Conservation (phyloP, 495 filamentous ascomycete species). For the Aspergillus avenaceus region DNA sequence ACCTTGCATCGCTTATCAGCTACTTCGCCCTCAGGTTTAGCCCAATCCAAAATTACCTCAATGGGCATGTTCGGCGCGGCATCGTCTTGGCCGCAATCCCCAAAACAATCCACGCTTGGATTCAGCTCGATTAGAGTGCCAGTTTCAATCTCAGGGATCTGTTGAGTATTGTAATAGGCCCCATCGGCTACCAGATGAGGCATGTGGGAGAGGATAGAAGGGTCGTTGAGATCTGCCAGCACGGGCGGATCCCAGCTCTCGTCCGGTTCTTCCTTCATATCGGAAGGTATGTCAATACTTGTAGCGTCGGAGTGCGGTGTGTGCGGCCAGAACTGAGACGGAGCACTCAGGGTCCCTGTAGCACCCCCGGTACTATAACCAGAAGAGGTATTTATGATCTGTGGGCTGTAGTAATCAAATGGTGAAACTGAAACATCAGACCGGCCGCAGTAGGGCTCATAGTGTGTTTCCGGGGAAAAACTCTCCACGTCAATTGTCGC, state of each 20-base stretch:
- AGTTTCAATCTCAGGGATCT: background rate
- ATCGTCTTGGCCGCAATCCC: background rate
- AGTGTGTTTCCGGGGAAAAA: constrained; percentile 14
- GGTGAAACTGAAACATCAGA: constrained; percentile 19
- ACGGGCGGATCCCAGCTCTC: constrained; percentile 12
- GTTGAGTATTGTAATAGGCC: background rate
- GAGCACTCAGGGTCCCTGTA: constrained; percentile 8
- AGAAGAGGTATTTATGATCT: constrained; percentile 21
- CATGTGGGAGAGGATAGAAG: background rate
- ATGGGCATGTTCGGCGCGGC: background rate
- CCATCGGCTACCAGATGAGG: background rate
- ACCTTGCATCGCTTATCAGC: constrained; percentile 9
- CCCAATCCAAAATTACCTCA: constrained; percentile 11
- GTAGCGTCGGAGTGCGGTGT: constrained; percentile 17
- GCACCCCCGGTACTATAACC: constrained; percentile 17
- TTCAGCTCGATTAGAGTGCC: constrained; percentile 1
- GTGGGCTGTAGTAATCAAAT: constrained; percentile 22
- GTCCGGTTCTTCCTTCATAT: constrained; percentile 13
- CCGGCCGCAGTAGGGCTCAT: constrained; percentile 15
- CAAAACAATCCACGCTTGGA: background rate
- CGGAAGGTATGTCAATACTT: constrained; percentile 4
- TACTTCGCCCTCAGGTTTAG: constrained; percentile 8
- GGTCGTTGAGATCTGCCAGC: background rate
- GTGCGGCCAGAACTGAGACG: constrained; percentile 20
- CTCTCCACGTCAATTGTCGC: constrained; percentile 16